Percentiles rank a stretch among this genome's conserved stretches.
Conservation (phyloP, 306 rosid species). For the Acacia melanoxylon region DNA sequence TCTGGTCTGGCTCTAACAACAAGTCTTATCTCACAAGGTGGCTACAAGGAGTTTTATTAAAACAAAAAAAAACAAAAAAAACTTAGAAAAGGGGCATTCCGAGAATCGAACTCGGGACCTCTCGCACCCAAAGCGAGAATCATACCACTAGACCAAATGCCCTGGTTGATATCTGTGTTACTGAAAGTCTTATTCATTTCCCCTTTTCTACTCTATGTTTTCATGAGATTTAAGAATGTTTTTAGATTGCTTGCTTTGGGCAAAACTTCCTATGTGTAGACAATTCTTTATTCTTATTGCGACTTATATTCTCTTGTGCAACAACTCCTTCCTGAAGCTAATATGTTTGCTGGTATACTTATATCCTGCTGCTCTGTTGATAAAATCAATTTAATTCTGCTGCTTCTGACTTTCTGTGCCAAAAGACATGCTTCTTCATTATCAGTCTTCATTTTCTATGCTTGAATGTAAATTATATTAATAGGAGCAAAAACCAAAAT, state of each 20-base stretch:
- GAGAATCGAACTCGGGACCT: slow-evolving; percentile 57
- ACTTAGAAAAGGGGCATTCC: slow-evolving; percentile 37
- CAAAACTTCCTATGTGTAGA: not conserved
- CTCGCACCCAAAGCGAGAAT: slow-evolving; percentile 60
- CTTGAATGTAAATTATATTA: not conserved
- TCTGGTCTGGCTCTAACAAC: not conserved
- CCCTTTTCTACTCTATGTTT: not conserved
- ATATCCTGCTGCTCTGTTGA: not conserved
- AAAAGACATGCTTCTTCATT: not conserved
- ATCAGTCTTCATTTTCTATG: not conserved
- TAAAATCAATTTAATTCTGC: not conserved
- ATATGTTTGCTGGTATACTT: not conserved
- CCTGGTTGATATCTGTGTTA: not conserved
- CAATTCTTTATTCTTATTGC: not conserved
- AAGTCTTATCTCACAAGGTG: no score
- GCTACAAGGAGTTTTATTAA: no score
- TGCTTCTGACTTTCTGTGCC: not conserved
- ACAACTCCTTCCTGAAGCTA: not conserved
- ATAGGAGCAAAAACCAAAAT: not conserved
- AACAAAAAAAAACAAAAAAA: no score
- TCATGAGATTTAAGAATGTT: not conserved
- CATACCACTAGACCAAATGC: slow-evolving; percentile 61
- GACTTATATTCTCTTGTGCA: not conserved
- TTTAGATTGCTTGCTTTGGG: not conserved
- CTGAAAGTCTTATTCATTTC: not conserved